These are phyloP conservation scores for Malus fusca DNA, from an alignment of 306 rosid genomes.

Conservation along the genomic window DNA sequence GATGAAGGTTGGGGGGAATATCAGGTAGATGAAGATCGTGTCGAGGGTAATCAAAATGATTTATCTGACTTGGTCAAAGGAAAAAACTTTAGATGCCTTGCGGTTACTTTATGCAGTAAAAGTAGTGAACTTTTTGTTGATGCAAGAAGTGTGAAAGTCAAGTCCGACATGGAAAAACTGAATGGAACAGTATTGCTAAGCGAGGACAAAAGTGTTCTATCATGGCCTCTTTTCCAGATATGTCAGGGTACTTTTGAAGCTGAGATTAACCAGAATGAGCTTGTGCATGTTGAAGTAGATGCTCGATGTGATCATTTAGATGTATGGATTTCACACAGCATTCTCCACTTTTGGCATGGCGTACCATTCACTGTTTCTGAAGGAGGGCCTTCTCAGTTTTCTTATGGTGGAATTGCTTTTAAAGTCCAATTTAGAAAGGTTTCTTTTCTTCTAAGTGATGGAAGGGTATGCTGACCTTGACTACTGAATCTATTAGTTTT, in stretches of 20 bases:
- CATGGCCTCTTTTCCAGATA: conserved; percentile 70
- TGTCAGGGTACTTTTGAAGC: conserved; percentile 42
- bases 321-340: conserved; percentile 66
- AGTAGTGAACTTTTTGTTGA: conserved; percentile 37
- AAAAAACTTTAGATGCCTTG: conserved; percentile 34
- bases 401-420: conserved; percentile 33
- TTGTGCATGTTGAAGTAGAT: conserved; percentile 27
- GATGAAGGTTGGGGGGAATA: conserved; percentile 31
- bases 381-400: conserved; percentile 42
- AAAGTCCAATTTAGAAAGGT: conserved; percentile 50
- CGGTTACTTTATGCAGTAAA: conserved; percentile 41
- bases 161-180: conserved; percentile 51
- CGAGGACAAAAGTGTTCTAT: conserved; percentile 39
- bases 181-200: conserved; percentile 39
- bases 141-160: conserved; percentile 32
- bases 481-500: neutral
- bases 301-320: conserved; percentile 58
- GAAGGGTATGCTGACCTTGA: conserved; percentile 56
- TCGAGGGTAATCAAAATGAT: conserved; percentile 20
- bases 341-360: conserved; percentile 51
- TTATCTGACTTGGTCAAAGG: conserved; percentile 33
- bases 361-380: conserved; percentile 34
- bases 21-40: conserved; percentile 29
- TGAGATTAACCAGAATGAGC: conserved; percentile 25
- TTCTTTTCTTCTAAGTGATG: conserved; percentile 77